A percentile compares a stretch with the other conserved stretches of the same genome.
These are phyloP conservation scores for Capsella rubella DNA, from an alignment of 441 rosid genomes.

Conservation along the genomic window DNA sequence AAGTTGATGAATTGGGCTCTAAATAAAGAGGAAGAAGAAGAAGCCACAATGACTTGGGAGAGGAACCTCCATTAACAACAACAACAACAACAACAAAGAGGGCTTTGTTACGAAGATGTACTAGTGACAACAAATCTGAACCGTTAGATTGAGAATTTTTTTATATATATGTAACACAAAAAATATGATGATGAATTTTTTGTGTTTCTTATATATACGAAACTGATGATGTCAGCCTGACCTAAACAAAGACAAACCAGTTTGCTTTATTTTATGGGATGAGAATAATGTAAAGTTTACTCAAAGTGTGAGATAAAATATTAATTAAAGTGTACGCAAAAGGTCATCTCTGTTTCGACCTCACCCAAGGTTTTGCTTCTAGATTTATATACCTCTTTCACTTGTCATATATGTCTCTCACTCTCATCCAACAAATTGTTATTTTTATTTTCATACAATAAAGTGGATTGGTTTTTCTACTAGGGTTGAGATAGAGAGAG, in stretches of 20 bases:
- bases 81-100: slow-evolving; percentile 8
- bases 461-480: too few species aligned
- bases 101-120: slow-evolving; percentile 10
- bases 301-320: slow-evolving; percentile 12
- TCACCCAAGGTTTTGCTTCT: slow-evolving; percentile 14
- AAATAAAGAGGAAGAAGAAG: not conserved
- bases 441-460: too few species aligned
- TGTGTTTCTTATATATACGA: not conserved
- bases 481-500: too few species aligned
- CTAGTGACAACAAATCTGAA: slow-evolving; percentile 3
- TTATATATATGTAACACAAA: not conserved
- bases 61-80: slow-evolving; percentile 29
- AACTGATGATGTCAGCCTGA: slow-evolving; percentile 4
- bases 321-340: slow-evolving; percentile 13
- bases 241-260: not conserved
- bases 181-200: too few species aligned
- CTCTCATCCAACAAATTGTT: too few species aligned
- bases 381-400: slow-evolving; percentile 6
- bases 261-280: not conserved
- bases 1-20: slow-evolving; percentile 26
- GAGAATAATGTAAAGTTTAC: slow-evolving; percentile 24
- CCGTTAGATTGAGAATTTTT: slow-evolving; percentile 21
- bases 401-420: too few species aligned
- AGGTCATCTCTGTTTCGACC: slow-evolving; percentile 28
- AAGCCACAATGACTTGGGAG: not conserved